These are phyloP conservation scores for Blastomyces parvus DNA, from an alignment of 2,329 filamentous ascomycete genomes.

Conservation along the genomic window DNA sequence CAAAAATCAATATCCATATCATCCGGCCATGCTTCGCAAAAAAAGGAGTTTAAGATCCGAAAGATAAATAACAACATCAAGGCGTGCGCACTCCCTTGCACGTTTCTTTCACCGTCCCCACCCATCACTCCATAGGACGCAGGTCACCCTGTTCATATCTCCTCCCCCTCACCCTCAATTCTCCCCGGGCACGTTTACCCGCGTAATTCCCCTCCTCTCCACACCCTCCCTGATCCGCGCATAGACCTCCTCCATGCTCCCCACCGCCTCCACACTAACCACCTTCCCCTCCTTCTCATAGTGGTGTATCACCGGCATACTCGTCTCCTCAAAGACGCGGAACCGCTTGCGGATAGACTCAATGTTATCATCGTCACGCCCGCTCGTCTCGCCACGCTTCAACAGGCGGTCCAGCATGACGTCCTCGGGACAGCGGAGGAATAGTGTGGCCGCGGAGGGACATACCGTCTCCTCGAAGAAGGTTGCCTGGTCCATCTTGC, in stretches of 20 bases:
- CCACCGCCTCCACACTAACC: slow-evolving; percentile 66
- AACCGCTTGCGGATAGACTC: slow-evolving; percentile 97
- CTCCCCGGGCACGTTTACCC: slow-evolving; percentile 14
- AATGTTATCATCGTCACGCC: slow-evolving; percentile 83
- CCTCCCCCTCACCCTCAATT: neutral
- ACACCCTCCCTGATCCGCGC: slow-evolving; percentile 43
- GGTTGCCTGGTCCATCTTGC: slow-evolving; percentile 92
- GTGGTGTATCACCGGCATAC: slow-evolving; percentile 91
- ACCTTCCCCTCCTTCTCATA: slow-evolving; percentile 70
- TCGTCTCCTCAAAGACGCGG: slow-evolving; percentile 85
- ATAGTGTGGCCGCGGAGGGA: slow-evolving; percentile 73
- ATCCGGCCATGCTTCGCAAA: neutral
- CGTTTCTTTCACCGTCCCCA: neutral
- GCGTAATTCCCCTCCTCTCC: slow-evolving; percentile 33
- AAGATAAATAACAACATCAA: slow-evolving; percentile 3
- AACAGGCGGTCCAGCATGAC: slow-evolving; percentile 78
- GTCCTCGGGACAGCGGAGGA: slow-evolving; percentile 86
- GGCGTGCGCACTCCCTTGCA: neutral
- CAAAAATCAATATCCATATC: neutral
- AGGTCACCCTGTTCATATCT: neutral
- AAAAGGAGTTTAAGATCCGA: slow-evolving; percentile 4
- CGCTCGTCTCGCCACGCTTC: slow-evolving; percentile 85
- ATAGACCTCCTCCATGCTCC: slow-evolving; percentile 56
- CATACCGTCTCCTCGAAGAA: slow-evolving; percentile 90
- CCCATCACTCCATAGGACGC: neutral